Percentiles rank a stretch among this genome's conserved stretches.
phyloP scores from a whole-genome alignment of 139 green algal species.

The Closterium sp. region DNA sequence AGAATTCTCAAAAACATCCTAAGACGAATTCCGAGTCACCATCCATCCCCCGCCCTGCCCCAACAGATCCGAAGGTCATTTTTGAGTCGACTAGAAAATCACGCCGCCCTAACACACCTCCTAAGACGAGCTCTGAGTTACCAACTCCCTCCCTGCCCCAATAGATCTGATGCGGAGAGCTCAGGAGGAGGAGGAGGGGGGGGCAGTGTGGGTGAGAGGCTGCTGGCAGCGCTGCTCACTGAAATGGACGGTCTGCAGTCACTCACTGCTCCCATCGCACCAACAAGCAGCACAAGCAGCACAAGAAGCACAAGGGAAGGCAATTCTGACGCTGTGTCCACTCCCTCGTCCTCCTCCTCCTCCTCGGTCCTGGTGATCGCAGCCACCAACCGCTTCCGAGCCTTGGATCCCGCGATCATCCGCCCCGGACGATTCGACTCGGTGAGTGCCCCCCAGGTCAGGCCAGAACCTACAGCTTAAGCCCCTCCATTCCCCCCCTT shows the following conservation, averaged over 20 bases:
- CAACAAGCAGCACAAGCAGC: not conserved
- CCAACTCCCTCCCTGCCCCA: too few species aligned
- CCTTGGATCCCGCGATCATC: not conserved
- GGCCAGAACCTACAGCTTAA: too few species aligned
- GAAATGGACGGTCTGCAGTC: slow-evolving; percentile 50
- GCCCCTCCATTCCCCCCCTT: too few species aligned
- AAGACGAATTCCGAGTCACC: too few species aligned
- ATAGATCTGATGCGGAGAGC: too few species aligned
- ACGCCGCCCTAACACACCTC: too few species aligned
- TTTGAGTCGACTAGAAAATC: too few species aligned
- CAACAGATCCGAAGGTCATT: too few species aligned
- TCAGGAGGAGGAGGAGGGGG: slow-evolving; percentile 22
- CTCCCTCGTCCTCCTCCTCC: not conserved
- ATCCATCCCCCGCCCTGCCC: too few species aligned
- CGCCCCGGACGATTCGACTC: not conserved
- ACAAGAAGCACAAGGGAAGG: not conserved
- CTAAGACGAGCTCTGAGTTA: too few species aligned
- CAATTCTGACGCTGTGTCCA: not conserved
- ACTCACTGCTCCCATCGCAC: not conserved
- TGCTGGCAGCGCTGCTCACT: slow-evolving; percentile 34
- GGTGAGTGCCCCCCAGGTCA: not conserved
- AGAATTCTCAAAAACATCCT: too few species aligned
- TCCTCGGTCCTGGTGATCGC: not conserved
- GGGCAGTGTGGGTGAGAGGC: slow-evolving; percentile 26
- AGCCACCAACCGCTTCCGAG: not conserved